These are phyloP conservation scores for Raphanus raphanistrum DNA, from an alignment of 345 rosid species.

Conservation along the genomic window DNA sequence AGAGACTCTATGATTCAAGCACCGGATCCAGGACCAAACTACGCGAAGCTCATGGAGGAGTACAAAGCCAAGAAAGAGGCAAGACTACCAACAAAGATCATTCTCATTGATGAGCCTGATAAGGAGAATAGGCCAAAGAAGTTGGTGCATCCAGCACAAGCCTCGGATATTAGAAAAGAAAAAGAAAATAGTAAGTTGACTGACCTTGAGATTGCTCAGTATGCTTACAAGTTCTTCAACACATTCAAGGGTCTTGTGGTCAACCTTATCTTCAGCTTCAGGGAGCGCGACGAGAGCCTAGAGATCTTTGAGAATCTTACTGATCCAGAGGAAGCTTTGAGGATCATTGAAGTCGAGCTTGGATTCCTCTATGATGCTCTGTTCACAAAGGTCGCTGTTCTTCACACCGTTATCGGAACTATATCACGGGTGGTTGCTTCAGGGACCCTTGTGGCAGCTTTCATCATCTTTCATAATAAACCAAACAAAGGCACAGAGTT, in stretches of 20 bases:
- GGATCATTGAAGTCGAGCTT: conserved; percentile 60
- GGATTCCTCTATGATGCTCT: conserved; percentile 65
- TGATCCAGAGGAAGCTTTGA: conserved; percentile 45
- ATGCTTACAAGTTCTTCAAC: conserved; percentile 43
- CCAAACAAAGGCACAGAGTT: conserved; percentile 34
- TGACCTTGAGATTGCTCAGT: conserved; percentile 34
- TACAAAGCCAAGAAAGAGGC: conserved; percentile 51
- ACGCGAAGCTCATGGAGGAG: conserved; percentile 65
- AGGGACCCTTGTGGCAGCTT: conserved; percentile 33
- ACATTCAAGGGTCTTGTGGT: conserved; percentile 62
- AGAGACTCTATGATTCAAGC: conserved; percentile 57
- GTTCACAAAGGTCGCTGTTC: conserved; percentile 50
- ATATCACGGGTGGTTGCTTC: conserved; percentile 38
- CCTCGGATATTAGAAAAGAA: not conserved
- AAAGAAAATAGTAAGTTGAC: not conserved
- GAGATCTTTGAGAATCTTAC: conserved; percentile 36
- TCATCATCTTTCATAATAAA: conserved; percentile 40
- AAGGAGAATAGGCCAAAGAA: conserved; percentile 29
- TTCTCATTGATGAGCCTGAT: conserved; percentile 48
- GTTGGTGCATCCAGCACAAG: conserved; percentile 17
- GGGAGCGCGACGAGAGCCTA: conserved; percentile 49
- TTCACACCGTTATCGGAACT: conserved; percentile 40
- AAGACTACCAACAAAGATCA: conserved; percentile 43
- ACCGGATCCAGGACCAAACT: conserved; percentile 67
- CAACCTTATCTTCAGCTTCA: conserved; percentile 57